A percentile compares a stretch with the other conserved stretches of the same genome.
phyloP scores from a whole-genome alignment of 768 basidiomycete species.

The Boletus coccyginus region DNA sequence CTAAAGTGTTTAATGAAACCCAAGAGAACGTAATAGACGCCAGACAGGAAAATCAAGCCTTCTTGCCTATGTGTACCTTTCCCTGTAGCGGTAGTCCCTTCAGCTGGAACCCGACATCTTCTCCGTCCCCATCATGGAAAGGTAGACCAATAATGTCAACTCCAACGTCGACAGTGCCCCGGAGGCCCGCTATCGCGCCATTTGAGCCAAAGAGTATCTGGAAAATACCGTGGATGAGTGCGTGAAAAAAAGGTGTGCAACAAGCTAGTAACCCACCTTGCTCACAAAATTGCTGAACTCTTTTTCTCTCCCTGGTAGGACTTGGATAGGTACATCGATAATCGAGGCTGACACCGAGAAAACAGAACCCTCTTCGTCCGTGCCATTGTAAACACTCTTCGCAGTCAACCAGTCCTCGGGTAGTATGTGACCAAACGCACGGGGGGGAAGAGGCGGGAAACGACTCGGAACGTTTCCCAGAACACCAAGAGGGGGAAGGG shows the following conservation, averaged over 20 bases:
- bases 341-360: slow-evolving; percentile 64
- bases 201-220: slow-evolving; percentile 67
- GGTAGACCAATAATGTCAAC: slow-evolving; percentile 62
- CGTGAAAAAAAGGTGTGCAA: background rate
- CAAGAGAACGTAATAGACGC: background rate
- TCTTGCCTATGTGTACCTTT: slow-evolving; percentile 64
- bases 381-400: slow-evolving; percentile 39
- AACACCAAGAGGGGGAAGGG: slow-evolving; percentile 1
- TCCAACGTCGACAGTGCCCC: slow-evolving; percentile 60
- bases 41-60: slow-evolving; percentile 14
- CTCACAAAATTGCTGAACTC: slow-evolving; percentile 74
- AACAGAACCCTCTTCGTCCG: slow-evolving; percentile 49
- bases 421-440: slow-evolving; percentile 73
- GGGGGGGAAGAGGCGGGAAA: slow-evolving; percentile 61
- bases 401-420: slow-evolving; percentile 67
- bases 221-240: slow-evolving; percentile 1
- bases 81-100: slow-evolving; percentile 66
- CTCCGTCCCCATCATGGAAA: slow-evolving; percentile 36
- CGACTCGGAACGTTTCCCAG: slow-evolving; percentile 40
- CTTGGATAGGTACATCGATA: slow-evolving; percentile 70
- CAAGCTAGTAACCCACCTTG: slow-evolving; percentile 50
- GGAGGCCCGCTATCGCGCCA: slow-evolving; percentile 68
- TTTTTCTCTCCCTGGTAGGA: slow-evolving; percentile 73
- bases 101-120: slow-evolving; percentile 52
- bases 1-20: background rate